A percentile compares a stretch with the other conserved stretches of the same genome.
Evolutionary conservation across 129 eudicot species (phyloP).

Genomic region (Flaveria robusta): DNA sequence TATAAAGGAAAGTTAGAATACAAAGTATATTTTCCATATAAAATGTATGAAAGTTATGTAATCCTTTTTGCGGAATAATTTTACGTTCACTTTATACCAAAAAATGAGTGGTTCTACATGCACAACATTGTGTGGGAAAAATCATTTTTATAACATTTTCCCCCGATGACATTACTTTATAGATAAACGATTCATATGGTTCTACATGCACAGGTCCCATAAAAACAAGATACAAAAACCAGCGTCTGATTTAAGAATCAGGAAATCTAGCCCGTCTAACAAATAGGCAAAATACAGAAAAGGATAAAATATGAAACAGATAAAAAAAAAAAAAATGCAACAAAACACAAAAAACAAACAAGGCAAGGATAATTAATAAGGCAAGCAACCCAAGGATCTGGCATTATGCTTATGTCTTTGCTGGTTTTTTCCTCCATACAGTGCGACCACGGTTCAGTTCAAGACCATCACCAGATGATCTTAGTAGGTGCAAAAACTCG

Average conservation of each 20-base stretch:
- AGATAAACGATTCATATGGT: constrained; percentile 8
- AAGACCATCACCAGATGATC: constrained; percentile 63
- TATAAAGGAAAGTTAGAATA: too few relatives aligned
- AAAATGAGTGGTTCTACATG: too few relatives aligned
- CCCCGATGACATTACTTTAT: constrained; percentile 17
- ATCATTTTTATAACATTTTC: neutral
- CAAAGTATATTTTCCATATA: too few relatives aligned
- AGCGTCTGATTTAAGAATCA: neutral
- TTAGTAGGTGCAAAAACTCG: constrained; percentile 74
- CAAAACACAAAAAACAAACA: neutral
- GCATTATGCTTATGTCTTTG: constrained; percentile 28
- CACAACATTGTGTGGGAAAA: too few relatives aligned
- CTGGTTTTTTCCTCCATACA: constrained; percentile 82
- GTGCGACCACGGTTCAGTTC: constrained; percentile 87
- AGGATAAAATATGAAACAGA: constrained; percentile 1
- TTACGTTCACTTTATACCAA: too few relatives aligned
- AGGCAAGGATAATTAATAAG: neutral
- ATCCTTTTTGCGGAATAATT: too few relatives aligned
- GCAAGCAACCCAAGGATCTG: neutral
- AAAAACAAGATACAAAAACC: neutral
- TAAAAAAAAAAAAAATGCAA: neutral
- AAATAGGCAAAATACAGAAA: constrained; percentile 5
- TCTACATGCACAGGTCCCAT: constrained; percentile 9
- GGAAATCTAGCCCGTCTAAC: constrained; percentile 22
- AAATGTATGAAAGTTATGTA: too few relatives aligned